Conservation (phyloP, 306 rosid species). For the Cucurbita pepo region DNA sequence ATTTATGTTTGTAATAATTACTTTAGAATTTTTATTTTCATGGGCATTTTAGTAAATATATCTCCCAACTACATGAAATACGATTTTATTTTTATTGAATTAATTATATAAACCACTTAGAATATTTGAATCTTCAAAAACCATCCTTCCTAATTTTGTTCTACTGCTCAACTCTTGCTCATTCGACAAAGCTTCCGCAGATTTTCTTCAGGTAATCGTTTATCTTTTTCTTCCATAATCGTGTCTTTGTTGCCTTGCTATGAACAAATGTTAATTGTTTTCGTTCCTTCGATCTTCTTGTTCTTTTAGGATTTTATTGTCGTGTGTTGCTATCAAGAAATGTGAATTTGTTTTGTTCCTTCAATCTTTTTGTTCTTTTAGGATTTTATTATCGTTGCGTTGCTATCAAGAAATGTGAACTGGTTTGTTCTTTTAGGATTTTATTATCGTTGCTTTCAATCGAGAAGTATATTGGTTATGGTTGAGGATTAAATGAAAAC, state of each 20-base stretch:
- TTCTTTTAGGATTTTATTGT: constrained; percentile 21
- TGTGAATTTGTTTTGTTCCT: not conserved
- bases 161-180: constrained; percentile 14
- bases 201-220: not conserved
- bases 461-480: not conserved
- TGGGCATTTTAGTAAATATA: too few relatives aligned
- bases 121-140: not conserved
- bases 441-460: not conserved
- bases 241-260: not conserved
- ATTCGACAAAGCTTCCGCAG: constrained; percentile 10
- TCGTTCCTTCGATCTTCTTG: not conserved
- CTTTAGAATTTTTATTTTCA: too few relatives aligned
- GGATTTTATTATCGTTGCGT: constrained; percentile 18
- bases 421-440: constrained; percentile 18
- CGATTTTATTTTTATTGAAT: too few relatives aligned
- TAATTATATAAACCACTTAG: not conserved
- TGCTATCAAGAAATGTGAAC: too few relatives aligned
- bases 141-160: constrained; percentile 6
- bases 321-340: too few relatives aligned
- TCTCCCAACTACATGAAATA: too few relatives aligned
- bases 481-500: not conserved
- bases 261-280: constrained; percentile 10
- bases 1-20: too few relatives aligned
- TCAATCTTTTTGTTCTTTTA: not conserved
- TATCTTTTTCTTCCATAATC: constrained; percentile 11